Percentiles rank a stretch among this genome's conserved stretches.
phyloP scores from a whole-genome alignment of 352 stramenopile species.

The Pythium angustatum region DNA sequence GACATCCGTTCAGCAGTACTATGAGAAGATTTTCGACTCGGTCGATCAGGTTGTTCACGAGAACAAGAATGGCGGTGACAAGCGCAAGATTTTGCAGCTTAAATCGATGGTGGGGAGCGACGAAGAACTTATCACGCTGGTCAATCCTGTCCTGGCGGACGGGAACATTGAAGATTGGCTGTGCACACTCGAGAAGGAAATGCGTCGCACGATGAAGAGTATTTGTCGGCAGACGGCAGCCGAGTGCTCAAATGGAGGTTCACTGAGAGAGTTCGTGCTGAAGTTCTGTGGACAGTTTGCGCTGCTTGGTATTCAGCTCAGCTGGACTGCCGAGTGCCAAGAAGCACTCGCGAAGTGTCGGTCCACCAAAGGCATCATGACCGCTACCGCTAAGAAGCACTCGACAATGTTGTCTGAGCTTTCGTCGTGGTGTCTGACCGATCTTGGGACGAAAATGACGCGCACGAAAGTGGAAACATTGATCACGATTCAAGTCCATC shows the following conservation, averaged over 20 bases:
- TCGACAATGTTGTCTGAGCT: conserved; percentile 83
- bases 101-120: conserved; percentile 71
- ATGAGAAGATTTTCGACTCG: conserved; percentile 99
- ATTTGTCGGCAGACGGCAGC: conserved; percentile 61
- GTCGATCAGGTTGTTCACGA: conserved; percentile 98
- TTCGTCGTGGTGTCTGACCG: conserved; percentile 89
- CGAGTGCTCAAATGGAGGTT: conserved; percentile 45
- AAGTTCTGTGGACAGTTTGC: conserved; percentile 76
- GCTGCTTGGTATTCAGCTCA: conserved; percentile 74
- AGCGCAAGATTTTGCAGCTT: conserved; percentile 70
- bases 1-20: conserved; percentile 98
- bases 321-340: conserved; percentile 75
- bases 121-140: conserved; percentile 74
- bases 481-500: conserved; percentile 93
- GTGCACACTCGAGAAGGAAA: conserved; percentile 62
- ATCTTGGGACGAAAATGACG: conserved; percentile 89
- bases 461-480: conserved; percentile 93
- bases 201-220: conserved; percentile 65
- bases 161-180: conserved; percentile 89
- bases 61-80: conserved; percentile 90
- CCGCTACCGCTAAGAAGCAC: conserved; percentile 81
- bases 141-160: conserved; percentile 51
- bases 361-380: conserved; percentile 84
- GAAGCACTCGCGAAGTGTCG: conserved; percentile 78
- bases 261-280: conserved; percentile 68